Percentiles rank a stretch among this genome's conserved stretches.
phyloP scores from a whole-genome alignment of 2,329 filamentous ascomycete genomes.

The Exophiala sideris region DNA sequence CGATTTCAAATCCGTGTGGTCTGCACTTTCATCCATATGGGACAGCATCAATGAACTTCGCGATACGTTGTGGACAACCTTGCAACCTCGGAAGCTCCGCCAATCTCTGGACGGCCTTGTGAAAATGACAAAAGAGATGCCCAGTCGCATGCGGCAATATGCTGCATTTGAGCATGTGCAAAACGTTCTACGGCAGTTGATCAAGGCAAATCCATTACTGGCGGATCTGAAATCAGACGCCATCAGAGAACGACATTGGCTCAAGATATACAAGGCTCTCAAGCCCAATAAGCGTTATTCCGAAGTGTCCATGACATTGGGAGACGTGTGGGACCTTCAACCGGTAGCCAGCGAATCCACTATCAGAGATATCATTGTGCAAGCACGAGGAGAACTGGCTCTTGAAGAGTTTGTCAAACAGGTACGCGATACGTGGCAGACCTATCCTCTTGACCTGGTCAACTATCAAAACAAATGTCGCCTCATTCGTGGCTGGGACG shows the following conservation, averaged over 20 bases:
- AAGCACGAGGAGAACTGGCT: constrained; percentile 97
- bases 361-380: constrained; percentile 88
- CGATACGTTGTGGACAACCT: constrained; percentile 89
- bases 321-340: constrained; percentile 97
- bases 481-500: constrained; percentile 95
- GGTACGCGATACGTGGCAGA: constrained; percentile 95
- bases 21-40: constrained; percentile 93
- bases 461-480: constrained; percentile 98
- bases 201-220: constrained; percentile 87
- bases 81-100: constrained; percentile 90
- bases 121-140: constrained; percentile 99
- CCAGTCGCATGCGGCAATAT: constrained; percentile 97
- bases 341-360: constrained; percentile 80
- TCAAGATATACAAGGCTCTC: constrained; percentile 94
- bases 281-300: constrained; percentile 93
- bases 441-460: constrained; percentile 88
- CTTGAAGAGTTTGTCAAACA: constrained; percentile 95
- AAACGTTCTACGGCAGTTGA: constrained; percentile 76
- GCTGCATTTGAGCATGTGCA: constrained; percentile 99
- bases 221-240: constrained; percentile 93
- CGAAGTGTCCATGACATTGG: constrained; percentile 89
- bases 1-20: constrained; percentile 99
- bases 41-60: constrained; percentile 89
- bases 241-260: constrained; percentile 93
- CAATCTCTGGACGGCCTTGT: constrained; percentile 85